These are phyloP conservation scores for Petunia hybrid DNA, from an alignment of 305 asterid species.

Conservation along the genomic window DNA sequence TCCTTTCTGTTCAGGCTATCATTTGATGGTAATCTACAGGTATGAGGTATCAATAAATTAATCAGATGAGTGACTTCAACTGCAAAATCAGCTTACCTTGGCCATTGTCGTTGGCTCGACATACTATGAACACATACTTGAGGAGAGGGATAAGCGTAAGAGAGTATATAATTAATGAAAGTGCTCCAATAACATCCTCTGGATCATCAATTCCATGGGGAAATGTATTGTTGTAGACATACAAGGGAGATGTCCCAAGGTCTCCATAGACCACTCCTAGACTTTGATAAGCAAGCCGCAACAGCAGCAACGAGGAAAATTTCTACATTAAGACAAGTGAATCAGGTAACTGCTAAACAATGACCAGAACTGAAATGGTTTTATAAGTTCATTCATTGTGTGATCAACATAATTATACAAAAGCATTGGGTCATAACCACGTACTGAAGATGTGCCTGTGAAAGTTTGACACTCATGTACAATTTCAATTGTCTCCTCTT, in stretches of 20 bases:
- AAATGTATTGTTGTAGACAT: constrained; percentile 39
- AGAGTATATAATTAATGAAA: constrained; percentile 43
- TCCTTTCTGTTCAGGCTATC: neutral
- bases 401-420: neutral
- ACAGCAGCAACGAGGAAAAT: constrained; percentile 35
- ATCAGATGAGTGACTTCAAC: neutral
- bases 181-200: constrained; percentile 41
- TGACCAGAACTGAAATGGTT: constrained; percentile 3
- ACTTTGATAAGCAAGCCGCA: constrained; percentile 44
- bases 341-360: constrained; percentile 27
- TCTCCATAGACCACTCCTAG: constrained; percentile 45
- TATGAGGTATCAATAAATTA: constrained; percentile 7
- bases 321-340: constrained; percentile 27
- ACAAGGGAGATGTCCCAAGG: constrained; percentile 43
- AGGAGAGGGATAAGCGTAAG: constrained; percentile 42
- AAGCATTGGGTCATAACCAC: neutral
- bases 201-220: constrained; percentile 33
- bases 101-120: constrained; percentile 43
- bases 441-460: neutral
- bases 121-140: constrained; percentile 45
- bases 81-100: constrained; percentile 34
- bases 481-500: constrained; percentile 10
- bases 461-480: neutral
- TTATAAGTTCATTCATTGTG: neutral
- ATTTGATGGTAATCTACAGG: constrained; percentile 14